A percentile compares a stretch with the other conserved stretches of the same genome.
These are phyloP conservation scores for Trypanosoma vivax DNA, from an alignment of 208 protist genomes.

Conservation along the genomic window DNA sequence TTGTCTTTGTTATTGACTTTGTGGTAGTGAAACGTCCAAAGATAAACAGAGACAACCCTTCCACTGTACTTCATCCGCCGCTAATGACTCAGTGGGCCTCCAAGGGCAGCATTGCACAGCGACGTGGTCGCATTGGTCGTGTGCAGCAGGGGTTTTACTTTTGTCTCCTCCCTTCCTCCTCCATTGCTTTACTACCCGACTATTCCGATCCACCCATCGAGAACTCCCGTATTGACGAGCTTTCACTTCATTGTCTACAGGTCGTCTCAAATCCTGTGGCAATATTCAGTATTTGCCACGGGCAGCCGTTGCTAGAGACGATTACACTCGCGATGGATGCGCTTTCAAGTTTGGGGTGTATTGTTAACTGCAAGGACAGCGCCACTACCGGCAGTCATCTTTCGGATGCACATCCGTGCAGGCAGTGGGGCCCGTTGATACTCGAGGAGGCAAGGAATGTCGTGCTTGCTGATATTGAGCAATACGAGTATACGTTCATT, in stretches of 20 bases:
- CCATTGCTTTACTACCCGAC: conserved; percentile 17
- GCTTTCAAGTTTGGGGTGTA: conserved; percentile 23
- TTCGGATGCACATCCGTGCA: conserved; percentile 18
- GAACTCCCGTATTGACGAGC: conserved; percentile 31
- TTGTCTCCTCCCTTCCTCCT: conserved; percentile 17
- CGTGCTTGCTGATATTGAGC: conserved; percentile 22
- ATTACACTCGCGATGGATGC: conserved; percentile 26
- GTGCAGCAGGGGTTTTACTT: conserved; percentile 46
- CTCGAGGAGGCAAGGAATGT: conserved; percentile 22
- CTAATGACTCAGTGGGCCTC: conserved; percentile 34
- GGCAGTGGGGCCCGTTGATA: conserved; percentile 26
- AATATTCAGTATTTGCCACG: conserved; percentile 34
- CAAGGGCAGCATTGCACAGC: conserved; percentile 24
- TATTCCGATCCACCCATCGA: conserved; percentile 28
- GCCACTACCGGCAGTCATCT: conserved; percentile 18
- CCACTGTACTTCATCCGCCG: conserved; percentile 33
- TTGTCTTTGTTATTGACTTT: conserved; percentile 94
- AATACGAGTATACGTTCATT: conserved; percentile 33
- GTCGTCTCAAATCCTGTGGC: conserved; percentile 22
- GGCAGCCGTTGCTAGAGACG: conserved; percentile 25
- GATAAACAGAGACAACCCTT: conserved; percentile 24
- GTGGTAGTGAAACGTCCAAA: conserved; percentile 85
- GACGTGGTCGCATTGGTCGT: conserved; percentile 31
- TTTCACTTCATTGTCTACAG: conserved; percentile 34
- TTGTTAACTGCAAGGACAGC: conserved; percentile 22